Conservation (phyloP, 176 grass and related monocot species). For the Carex parvula region DNA sequence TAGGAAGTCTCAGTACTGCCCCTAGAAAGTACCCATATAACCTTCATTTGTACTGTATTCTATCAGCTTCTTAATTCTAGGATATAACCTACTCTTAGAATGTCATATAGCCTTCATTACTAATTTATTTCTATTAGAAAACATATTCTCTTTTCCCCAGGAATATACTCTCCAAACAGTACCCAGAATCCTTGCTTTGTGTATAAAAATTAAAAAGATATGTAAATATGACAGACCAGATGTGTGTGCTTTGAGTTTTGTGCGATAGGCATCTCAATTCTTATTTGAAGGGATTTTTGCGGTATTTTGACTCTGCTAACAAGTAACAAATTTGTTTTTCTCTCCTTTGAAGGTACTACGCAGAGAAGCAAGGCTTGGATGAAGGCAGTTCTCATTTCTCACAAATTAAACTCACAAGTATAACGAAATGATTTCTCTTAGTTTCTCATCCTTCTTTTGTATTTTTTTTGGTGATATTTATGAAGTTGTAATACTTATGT, state of each 20-base stretch:
- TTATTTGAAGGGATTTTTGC: background rate
- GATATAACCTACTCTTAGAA: conserved; percentile 3
- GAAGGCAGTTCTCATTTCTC: conserved; percentile 23
- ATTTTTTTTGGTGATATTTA: background rate
- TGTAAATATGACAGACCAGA: background rate
- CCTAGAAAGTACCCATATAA: background rate
- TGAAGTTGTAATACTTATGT: conserved; percentile 1
- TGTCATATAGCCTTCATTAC: background rate
- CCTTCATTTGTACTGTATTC: background rate
- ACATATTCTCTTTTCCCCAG: background rate
- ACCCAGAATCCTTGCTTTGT: background rate
- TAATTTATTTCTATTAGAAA: background rate
- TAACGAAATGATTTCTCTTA: background rate
- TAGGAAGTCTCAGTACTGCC: background rate
- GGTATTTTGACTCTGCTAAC: background rate
- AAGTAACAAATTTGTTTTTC: background rate
- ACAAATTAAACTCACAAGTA: background rate
- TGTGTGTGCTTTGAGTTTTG: background rate
- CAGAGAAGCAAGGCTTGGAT: conserved; percentile 65
- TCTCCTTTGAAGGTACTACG: conserved; percentile 53
- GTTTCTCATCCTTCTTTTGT: background rate
- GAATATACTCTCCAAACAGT: background rate
- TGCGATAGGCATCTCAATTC: background rate
- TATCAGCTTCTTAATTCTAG: background rate
- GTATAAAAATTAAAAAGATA: background rate